Percentiles rank a stretch among this genome's conserved stretches.
These are phyloP conservation scores for Centella asiatica DNA, from an alignment of 129 eudicot genomes.

Conservation along the genomic window DNA sequence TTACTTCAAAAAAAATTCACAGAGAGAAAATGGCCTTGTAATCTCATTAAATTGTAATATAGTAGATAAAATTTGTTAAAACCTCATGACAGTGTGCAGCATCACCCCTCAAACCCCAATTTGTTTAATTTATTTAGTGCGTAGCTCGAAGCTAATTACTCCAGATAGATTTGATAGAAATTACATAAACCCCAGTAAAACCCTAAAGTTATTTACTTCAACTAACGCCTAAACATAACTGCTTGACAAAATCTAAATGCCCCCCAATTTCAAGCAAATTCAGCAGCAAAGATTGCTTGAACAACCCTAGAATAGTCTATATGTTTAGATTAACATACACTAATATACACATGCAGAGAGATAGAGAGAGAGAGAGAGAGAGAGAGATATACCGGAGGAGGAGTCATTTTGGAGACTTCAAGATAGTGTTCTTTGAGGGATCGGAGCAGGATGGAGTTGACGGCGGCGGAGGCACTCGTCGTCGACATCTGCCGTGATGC, in stretches of 20 bases:
- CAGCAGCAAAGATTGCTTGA: background rate
- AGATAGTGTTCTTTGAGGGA: conserved; percentile 55
- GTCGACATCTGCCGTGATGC: conserved; percentile 19
- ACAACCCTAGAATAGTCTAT: background rate
- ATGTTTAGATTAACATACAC: background rate
- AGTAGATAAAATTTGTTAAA: too few species aligned
- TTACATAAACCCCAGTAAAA: conserved; percentile 3
- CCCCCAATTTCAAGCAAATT: too few species aligned
- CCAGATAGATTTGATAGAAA: background rate
- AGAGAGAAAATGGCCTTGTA: too few species aligned
- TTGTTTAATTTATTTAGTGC: too few species aligned
- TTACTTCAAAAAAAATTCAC: too few species aligned
- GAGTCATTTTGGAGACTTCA: conserved; percentile 43
- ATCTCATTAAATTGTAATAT: too few species aligned
- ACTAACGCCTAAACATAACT: background rate
- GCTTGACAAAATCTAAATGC: background rate
- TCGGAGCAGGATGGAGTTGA: conserved; percentile 40
- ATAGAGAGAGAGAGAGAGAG: background rate
- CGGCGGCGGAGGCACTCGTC: conserved; percentile 25
- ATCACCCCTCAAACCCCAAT: too few species aligned
- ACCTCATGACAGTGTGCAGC: too few species aligned
- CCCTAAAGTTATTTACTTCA: background rate
- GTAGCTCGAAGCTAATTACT: too few species aligned
- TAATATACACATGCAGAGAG: background rate
- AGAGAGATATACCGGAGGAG: conserved; percentile 37